Evolutionary conservation across 2,329 filamentous ascomycete species (phyloP), one percentile per base, ranked within the genome.

Genomic region (Chaetomium strumarium): DNA sequence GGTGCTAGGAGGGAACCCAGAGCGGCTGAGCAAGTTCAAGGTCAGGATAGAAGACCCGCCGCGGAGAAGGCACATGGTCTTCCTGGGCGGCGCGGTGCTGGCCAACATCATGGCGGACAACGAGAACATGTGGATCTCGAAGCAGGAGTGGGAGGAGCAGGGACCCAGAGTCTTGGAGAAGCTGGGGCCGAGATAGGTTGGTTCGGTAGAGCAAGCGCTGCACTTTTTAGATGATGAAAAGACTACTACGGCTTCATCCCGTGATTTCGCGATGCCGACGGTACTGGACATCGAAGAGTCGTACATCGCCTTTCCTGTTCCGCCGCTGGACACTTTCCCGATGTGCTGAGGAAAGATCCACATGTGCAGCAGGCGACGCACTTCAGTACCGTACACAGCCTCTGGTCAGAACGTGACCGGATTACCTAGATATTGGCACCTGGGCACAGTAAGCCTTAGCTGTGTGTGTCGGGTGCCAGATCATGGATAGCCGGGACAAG

Each of bases 41-140:
- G 92, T 99, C 61, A 84, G 93, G 70, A 97, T 99, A 77, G 93
- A 99, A 71, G 93, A 99, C 70, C 93, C 93, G 47, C 93, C 93
- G 33, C 82, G 93, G 73, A 83, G 93, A 75, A 81, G 92, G 72
- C 93, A 99, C 77, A 97, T 99, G 91, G 93, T 99, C n/a, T 64
- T 99, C 79, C 74, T 99, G 51, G 93, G 93, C 53, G 93, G 93
- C 63, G 93, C 93, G 24, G 93, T 99, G 58, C 76, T 99, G 64
- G 93, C 93, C 63, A 97, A 97, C 69, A 95, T 99, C 71, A 97
- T 99, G 87, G 91, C 93, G 42, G 91, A 97, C 74, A 97, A 96
- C 75, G 90, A 96, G 70, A 88, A 86, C 69, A 97, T 97, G 93
- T 99, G 93, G 93, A 91, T 99, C 66, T 88, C 86, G 62, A 96